Evolutionary conservation across 2,329 filamentous ascomycete genomes (phyloP).

Genomic region (Penicillium hesseltinei): DNA sequence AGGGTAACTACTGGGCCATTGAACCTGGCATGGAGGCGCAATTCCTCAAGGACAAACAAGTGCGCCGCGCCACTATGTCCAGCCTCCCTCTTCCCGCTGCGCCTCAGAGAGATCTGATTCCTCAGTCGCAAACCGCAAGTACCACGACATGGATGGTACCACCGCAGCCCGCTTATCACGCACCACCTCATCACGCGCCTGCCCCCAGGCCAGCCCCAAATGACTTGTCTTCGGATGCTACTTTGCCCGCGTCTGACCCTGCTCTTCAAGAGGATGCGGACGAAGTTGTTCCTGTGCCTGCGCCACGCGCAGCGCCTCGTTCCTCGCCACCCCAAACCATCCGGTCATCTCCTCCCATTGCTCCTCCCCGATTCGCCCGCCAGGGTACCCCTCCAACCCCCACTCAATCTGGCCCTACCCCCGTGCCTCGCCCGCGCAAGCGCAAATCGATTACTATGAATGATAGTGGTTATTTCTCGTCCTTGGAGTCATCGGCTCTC

Average conservation of each 20-base stretch:
- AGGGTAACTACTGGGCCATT: constrained; percentile 97
- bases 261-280: constrained; percentile 55
- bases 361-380: constrained; percentile 55
- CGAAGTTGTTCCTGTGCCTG: constrained; percentile 42
- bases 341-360: constrained; percentile 86
- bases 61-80: constrained; percentile 47
- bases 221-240: constrained; percentile 74
- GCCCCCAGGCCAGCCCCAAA: constrained; percentile 27
- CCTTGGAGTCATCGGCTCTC: constrained; percentile 84
- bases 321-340: constrained; percentile 58
- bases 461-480: constrained; percentile 97
- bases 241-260: constrained; percentile 69
- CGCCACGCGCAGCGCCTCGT: constrained; percentile 31
- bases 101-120: constrained; percentile 30
- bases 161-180: constrained; percentile 24
- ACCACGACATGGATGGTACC: constrained; percentile 38
- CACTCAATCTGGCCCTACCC: constrained; percentile 63
- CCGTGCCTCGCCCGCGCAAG: constrained; percentile 64
- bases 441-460: constrained; percentile 77
- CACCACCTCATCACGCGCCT: constrained; percentile 18
- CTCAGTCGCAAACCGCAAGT: constrained; percentile 30
- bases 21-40: constrained; percentile 83
- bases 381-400: constrained; percentile 74
- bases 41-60: constrained; percentile 83
- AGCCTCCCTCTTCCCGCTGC: constrained; percentile 41